phyloP scores from a whole-genome alignment of 2,329 filamentous ascomycete genomes.

The Phyllosticta citribraziliensis region DNA sequence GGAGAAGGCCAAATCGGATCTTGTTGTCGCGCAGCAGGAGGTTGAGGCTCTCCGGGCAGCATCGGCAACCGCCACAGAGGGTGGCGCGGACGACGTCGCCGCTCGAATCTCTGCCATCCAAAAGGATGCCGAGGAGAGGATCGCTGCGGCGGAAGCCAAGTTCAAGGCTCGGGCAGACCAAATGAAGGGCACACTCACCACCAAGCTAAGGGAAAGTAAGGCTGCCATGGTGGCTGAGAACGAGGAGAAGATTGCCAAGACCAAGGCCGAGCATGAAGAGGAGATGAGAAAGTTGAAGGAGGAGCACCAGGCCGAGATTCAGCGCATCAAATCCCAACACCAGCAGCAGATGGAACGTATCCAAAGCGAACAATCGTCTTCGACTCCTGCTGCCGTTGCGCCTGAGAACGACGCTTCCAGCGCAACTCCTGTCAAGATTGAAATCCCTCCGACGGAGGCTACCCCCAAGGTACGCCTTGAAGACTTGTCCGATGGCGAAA shows the following conservation, averaged over 20 bases:
- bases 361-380: not conserved
- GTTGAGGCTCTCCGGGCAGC: conserved; percentile 34
- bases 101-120: conserved; percentile 41
- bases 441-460: not conserved
- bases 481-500: conserved; percentile 40
- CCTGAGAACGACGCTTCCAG: conserved; percentile 15
- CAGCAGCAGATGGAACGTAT: conserved; percentile 28
- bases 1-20: conserved; percentile 31
- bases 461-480: conserved; percentile 17
- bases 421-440: conserved; percentile 23
- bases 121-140: conserved; percentile 36
- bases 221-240: conserved; percentile 29
- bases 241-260: conserved; percentile 24
- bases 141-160: conserved; percentile 54
- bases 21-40: conserved; percentile 36
- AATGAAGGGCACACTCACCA: conserved; percentile 59
- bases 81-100: conserved; percentile 19
- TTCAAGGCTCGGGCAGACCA: conserved; percentile 57
- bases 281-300: conserved; percentile 23
- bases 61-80: conserved; percentile 15
- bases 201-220: conserved; percentile 52
- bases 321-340: conserved; percentile 26
- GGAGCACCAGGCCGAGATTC: conserved; percentile 20
- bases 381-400: not conserved
- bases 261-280: conserved; percentile 37